phyloP scores from a whole-genome alignment of 2,329 filamentous ascomycete species.

The Aspergillus ochraceus region DNA sequence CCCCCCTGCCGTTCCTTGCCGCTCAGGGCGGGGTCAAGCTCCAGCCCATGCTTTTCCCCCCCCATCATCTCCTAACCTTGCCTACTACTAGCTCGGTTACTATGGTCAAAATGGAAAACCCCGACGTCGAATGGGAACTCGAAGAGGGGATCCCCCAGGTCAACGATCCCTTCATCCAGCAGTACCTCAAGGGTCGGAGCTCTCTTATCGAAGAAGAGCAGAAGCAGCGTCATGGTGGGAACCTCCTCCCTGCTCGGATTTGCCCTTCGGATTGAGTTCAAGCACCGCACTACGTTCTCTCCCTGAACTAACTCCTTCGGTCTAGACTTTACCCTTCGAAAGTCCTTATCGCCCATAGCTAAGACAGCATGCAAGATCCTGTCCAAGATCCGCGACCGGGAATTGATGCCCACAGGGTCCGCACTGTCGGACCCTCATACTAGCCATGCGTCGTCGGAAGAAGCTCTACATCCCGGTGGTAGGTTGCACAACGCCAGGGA shows the following conservation, averaged over 20 bases:
- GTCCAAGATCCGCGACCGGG: conserved; percentile 72
- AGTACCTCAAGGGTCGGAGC: conserved; percentile 75
- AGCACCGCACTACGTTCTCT: not conserved
- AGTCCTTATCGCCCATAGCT: conserved; percentile 73
- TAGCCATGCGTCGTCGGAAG: conserved; percentile 53
- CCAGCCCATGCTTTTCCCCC: not conserved
- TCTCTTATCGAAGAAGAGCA: conserved; percentile 79
- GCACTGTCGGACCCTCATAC: conserved; percentile 70
- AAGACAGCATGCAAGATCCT: conserved; percentile 77
- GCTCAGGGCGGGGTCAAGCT: not conserved
- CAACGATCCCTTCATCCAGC: conserved; percentile 74
- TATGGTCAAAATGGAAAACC: not conserved
- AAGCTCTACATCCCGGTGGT: conserved; percentile 80
- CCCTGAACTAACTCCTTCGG: conserved; percentile 1
- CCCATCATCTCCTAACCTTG: not conserved
- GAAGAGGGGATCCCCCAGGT: conserved; percentile 48
- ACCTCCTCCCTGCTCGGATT: not conserved
- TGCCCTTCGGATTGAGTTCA: not conserved
- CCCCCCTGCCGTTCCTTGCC: too few species aligned
- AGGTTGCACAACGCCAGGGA: conserved; percentile 86
- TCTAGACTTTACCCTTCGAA: conserved; percentile 33
- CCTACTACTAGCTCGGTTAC: too few species aligned
- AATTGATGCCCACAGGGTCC: conserved; percentile 76
- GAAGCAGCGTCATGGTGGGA: conserved; percentile 73
- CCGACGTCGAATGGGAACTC: conserved; percentile 29